Evolutionary conservation across 148 eudicot species (phyloP).

Genomic region (Rhododendron williamsianum): DNA sequence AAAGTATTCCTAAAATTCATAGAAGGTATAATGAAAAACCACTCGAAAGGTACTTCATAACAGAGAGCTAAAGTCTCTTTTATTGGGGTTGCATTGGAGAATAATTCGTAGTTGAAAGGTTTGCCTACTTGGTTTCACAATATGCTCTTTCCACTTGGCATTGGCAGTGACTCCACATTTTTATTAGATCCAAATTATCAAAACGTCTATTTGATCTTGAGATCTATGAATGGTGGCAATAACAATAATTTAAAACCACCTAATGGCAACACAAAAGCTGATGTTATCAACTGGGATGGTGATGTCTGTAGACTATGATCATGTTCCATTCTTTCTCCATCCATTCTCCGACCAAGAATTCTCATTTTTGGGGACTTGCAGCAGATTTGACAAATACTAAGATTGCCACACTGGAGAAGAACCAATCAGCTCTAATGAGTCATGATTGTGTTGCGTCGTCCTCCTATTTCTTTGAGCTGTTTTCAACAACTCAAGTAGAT

Average conservation of each 20-base stretch:
- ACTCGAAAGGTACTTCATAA: neutral
- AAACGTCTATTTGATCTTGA: neutral
- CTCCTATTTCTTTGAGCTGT: slow-evolving; percentile 2
- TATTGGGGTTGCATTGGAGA: neutral
- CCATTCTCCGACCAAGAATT: neutral
- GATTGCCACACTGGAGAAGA: neutral
- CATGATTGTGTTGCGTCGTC: neutral
- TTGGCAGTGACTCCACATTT: neutral
- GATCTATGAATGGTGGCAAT: neutral
- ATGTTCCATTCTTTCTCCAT: neutral
- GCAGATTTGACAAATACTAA: neutral
- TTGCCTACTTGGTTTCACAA: neutral
- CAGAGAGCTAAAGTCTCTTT: neutral
- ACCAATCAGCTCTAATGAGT: neutral
- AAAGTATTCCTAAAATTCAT: neutral
- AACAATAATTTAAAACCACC: neutral
- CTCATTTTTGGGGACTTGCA: neutral
- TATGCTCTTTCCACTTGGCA: neutral
- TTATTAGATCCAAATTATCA: neutral
- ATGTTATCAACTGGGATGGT: neutral
- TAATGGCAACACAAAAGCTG: neutral
- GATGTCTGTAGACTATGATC: neutral
- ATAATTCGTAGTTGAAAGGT: neutral
- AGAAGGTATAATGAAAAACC: neutral
- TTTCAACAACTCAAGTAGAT: neutral